Percentiles rank a stretch among this genome's conserved stretches.
Evolutionary conservation across 179 eudicot species (phyloP).

Genomic region (Heliamphora pulchella): DNA sequence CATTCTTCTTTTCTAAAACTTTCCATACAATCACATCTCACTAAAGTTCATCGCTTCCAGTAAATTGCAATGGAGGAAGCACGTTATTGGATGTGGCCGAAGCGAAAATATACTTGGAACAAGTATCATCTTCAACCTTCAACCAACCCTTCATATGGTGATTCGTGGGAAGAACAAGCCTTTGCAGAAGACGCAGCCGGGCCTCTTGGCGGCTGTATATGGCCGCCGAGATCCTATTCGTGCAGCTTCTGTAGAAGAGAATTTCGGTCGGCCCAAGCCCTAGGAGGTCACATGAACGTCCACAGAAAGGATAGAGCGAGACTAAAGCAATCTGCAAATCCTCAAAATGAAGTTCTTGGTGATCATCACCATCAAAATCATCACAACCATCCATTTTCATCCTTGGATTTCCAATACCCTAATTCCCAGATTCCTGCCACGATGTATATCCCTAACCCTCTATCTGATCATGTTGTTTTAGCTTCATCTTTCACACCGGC

Average conservation of each 20-base stretch:
- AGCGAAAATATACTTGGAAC: constrained; percentile 16
- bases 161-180: constrained; percentile 36
- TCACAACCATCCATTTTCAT: constrained; percentile 14
- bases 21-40: constrained; percentile 1
- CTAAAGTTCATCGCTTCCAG: not conserved
- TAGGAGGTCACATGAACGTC: constrained; percentile 78
- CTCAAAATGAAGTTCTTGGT: constrained; percentile 12
- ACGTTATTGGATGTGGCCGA: constrained; percentile 22
- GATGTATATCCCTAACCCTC: constrained; percentile 30
- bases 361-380: constrained; percentile 17
- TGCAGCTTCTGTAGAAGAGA: constrained; percentile 66
- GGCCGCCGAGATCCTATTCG: constrained; percentile 66
- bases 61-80: constrained; percentile 20
- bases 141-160: not conserved
- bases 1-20: constrained; percentile 2
- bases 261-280: constrained; percentile 70
- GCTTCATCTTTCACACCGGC: constrained; percentile 20
- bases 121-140: constrained; percentile 9
- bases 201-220: constrained; percentile 31
- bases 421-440: constrained; percentile 14
- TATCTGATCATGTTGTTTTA: constrained; percentile 15
- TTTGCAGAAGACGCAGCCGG: constrained; percentile 30
- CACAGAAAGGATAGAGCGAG: constrained; percentile 70
- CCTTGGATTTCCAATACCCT: constrained; percentile 15
- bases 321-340: constrained; percentile 37